Evolutionary conservation across 805 yeast genomes (phyloP).

Genomic region (Nakazawaea anatomiae): DNA sequence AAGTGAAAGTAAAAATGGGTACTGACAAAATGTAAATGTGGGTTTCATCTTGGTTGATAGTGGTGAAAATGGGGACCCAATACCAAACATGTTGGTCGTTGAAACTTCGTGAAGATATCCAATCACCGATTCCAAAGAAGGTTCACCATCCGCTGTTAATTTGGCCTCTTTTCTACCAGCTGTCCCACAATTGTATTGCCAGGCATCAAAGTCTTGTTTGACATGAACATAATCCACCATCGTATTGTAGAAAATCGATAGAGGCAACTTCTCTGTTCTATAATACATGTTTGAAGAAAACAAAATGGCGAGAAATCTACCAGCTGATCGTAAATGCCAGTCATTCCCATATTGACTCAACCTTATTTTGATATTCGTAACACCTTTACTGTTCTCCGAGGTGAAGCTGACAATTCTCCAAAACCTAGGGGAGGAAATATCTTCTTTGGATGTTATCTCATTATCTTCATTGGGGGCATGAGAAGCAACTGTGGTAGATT

Average conservation of each 20-base stretch:
- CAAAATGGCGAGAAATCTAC: conserved; percentile 49
- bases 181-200: conserved; percentile 47
- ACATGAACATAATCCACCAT: conserved; percentile 76
- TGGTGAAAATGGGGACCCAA: conserved; percentile 21
- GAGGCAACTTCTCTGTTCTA: conserved; percentile 26
- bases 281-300: conserved; percentile 42
- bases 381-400: conserved; percentile 13
- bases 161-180: conserved; percentile 2
- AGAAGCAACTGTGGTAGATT: neutral
- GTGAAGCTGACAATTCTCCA: conserved; percentile 7
- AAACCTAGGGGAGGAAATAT: neutral
- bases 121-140: conserved; percentile 32
- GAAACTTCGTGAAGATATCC: conserved; percentile 37
- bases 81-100: conserved; percentile 27
- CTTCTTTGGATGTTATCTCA: neutral
- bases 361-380: conserved; percentile 30
- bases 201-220: conserved; percentile 73
- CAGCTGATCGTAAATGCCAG: conserved; percentile 76
- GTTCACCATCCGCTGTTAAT: conserved; percentile 10
- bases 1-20: conserved; percentile 73
- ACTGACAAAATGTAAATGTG: conserved; percentile 66
- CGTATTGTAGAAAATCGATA: conserved; percentile 64
- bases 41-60: conserved; percentile 18
- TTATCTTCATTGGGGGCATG: conserved; percentile 1
- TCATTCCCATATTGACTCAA: conserved; percentile 65